A percentile compares a stretch with the other conserved stretches of the same genome.
Evolutionary conservation across 129 eudicot genomes (phyloP).

Genomic region (Artemisia tridentata): DNA sequence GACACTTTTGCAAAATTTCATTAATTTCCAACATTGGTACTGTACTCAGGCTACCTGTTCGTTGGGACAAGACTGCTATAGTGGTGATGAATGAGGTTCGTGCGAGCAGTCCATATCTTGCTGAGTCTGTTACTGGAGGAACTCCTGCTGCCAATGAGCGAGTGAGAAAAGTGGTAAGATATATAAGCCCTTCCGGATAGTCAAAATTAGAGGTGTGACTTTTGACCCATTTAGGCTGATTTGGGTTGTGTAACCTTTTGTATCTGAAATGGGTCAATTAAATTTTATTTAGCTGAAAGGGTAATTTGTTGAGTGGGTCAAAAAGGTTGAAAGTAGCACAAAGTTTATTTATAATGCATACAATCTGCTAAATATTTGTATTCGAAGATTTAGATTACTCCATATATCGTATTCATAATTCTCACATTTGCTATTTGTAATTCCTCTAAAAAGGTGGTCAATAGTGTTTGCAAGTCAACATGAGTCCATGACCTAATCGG

Average conservation of each 20-base stretch:
- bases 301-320: neutral
- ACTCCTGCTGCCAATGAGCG: slow-evolving; percentile 97
- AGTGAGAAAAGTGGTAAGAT: slow-evolving; percentile 95
- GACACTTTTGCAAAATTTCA: neutral
- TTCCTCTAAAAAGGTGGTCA: neutral
- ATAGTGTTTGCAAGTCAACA: neutral
- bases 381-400: neutral
- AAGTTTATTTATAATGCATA: neutral
- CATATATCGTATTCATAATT: neutral
- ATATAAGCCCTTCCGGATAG: neutral
- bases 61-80: slow-evolving; percentile 92
- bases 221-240: neutral
- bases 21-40: neutral
- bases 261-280: too few species aligned
- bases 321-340: slow-evolving; percentile 7
- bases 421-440: neutral
- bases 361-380: neutral
- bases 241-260: neutral
- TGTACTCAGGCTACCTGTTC: slow-evolving; percentile 78
- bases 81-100: slow-evolving; percentile 98
- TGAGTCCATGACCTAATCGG: neutral
- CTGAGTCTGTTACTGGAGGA: slow-evolving; percentile 92
- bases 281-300: neutral
- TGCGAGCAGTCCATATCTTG: slow-evolving; percentile 92
- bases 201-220: neutral